phyloP scores from a whole-genome alignment of 192 early-diverging fungal species.

The Funneliformis geosporum region DNA sequence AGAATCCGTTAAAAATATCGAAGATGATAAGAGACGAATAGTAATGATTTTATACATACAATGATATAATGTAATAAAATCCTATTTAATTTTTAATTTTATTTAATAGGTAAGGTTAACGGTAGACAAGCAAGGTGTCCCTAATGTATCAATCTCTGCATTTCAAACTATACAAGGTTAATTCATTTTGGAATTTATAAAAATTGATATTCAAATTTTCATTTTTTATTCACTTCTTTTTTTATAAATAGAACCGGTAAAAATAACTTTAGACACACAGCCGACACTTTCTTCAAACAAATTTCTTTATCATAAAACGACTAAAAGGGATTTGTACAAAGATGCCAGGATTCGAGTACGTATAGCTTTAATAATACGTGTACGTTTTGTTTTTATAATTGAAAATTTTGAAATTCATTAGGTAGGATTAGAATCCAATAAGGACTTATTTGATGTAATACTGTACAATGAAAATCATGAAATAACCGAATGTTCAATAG shows the following conservation, averaged over 20 bases:
- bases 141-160: not conserved
- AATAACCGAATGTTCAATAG: constrained; percentile 57
- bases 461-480: constrained; percentile 51
- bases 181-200: not conserved
- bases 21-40: not conserved
- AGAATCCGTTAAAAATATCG: not conserved
- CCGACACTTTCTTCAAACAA: constrained; percentile 35
- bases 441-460: constrained; percentile 52
- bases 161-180: not conserved
- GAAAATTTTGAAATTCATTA: not conserved
- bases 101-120: constrained; percentile 23
- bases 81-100: not conserved
- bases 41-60: not conserved
- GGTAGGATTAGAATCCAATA: constrained; percentile 27
- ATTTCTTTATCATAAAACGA: constrained; percentile 59
- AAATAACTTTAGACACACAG: constrained; percentile 46
- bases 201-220: not conserved
- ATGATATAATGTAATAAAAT: too few species aligned
- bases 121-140: not conserved
- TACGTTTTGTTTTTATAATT: not conserved
- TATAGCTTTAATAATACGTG: not conserved
- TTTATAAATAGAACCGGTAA: not conserved
- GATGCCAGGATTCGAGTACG: constrained; percentile 44
- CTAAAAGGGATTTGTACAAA: constrained; percentile 49
- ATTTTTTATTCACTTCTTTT: not conserved